Percentiles rank a stretch among this genome's conserved stretches.
Evolutionary conservation across 352 stramenopile genomes (phyloP).

Genomic region (Phytophthora tentaculata): DNA sequence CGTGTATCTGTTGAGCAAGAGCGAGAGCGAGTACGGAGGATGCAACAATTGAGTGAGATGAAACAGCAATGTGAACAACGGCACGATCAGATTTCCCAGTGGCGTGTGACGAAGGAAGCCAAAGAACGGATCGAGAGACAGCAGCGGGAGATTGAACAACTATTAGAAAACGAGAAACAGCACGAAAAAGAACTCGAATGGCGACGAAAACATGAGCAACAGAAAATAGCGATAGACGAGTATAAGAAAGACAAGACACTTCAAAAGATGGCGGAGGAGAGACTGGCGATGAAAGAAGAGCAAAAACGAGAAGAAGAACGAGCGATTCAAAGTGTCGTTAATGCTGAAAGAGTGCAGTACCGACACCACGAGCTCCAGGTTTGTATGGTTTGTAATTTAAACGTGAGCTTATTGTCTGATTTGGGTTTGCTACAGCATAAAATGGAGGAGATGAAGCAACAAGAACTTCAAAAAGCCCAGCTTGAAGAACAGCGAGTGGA

Average conservation of each 20-base stretch:
- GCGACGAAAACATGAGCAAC: conserved; percentile 53
- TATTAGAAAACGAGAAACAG: conserved; percentile 45
- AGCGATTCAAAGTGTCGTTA: conserved; percentile 43
- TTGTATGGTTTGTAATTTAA: not conserved
- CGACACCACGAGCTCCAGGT: conserved; percentile 67
- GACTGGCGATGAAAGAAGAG: conserved; percentile 42
- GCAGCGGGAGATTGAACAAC: conserved; percentile 56
- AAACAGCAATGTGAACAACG: conserved; percentile 48
- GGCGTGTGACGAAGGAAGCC: conserved; percentile 57
- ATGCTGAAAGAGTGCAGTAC: conserved; percentile 74
- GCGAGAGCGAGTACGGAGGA: conserved; percentile 32
- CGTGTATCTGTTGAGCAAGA: conserved; percentile 28
- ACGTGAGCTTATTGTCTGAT: not conserved
- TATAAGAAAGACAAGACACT: conserved; percentile 61
- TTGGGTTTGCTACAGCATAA: conserved; percentile 49
- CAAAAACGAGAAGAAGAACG: conserved; percentile 42
- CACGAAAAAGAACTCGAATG: conserved; percentile 48
- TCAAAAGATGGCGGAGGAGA: conserved; percentile 51
- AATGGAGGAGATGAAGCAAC: conserved; percentile 45
- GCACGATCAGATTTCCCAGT: conserved; percentile 56
- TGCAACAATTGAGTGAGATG: conserved; percentile 45
- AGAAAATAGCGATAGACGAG: conserved; percentile 61
- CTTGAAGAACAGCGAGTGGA: conserved; percentile 45
- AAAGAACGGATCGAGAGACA: conserved; percentile 64
- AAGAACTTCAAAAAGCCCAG: conserved; percentile 34